Conservation (phyloP, 176 grass and related monocot genomes). For the Oryza coarctata region DNA sequence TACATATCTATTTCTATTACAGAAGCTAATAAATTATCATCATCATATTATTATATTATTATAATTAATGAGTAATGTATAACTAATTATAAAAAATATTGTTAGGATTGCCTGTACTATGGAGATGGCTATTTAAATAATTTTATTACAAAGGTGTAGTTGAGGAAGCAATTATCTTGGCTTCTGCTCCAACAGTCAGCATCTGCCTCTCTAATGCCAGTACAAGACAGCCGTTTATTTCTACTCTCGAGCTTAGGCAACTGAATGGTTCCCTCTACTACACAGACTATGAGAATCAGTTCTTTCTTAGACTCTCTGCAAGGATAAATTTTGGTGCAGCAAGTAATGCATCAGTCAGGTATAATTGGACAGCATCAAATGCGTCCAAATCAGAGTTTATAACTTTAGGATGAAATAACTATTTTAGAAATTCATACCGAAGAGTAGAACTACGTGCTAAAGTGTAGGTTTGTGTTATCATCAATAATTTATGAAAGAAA, state of each 20-base stretch:
- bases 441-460: no score
- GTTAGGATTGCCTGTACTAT: no score
- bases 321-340: slow-evolving; percentile 94
- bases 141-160: no score
- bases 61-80: no score
- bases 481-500: no score
- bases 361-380: background rate
- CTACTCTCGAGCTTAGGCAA: slow-evolving; percentile 74
- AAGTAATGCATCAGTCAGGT: slow-evolving; percentile 83
- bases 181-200: slow-evolving; percentile 61
- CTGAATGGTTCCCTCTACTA: slow-evolving; percentile 89
- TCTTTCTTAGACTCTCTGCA: slow-evolving; percentile 65
- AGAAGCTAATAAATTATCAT: no score
- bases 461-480: no score
- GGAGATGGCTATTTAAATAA: no score
- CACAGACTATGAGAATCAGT: slow-evolving; percentile 59
- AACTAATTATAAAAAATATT: no score
- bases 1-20: no score
- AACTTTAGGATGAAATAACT: background rate
- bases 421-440: no score
- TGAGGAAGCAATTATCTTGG: slow-evolving; percentile 63
- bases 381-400: background rate
- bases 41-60: no score
- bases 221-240: slow-evolving; percentile 77
- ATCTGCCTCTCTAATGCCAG: slow-evolving; percentile 76